A percentile compares a stretch with the other conserved stretches of the same genome.
phyloP scores from a whole-genome alignment of 2,329 filamentous ascomycete species.

The Pyricularia sp. region DNA sequence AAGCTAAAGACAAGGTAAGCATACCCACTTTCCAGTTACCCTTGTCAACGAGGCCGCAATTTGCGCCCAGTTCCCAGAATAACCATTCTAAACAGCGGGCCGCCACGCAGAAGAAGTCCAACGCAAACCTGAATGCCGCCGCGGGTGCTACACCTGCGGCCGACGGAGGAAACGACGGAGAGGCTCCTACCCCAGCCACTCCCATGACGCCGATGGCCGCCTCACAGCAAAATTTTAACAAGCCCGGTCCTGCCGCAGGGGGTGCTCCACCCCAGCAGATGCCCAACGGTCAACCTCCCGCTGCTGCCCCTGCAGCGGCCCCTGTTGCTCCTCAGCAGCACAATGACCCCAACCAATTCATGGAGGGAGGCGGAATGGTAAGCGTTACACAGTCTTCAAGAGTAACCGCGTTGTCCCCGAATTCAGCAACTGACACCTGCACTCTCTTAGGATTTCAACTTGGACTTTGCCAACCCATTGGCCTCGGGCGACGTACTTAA shows the following conservation, averaged over 20 bases:
- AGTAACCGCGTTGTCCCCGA: background rate
- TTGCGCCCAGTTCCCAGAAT: constrained; percentile 8
- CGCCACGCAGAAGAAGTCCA: constrained; percentile 55
- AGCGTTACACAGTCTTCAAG: constrained; percentile 12
- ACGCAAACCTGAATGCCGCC: constrained; percentile 37
- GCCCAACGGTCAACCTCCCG: constrained; percentile 33
- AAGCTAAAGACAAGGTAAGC: constrained; percentile 59
- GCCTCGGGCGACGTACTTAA: constrained; percentile 48
- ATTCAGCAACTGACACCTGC: constrained; percentile 1
- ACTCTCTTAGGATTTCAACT: constrained; percentile 29
- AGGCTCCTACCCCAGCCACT: constrained; percentile 51
- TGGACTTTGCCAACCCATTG: constrained; percentile 48
- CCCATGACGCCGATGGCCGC: constrained; percentile 51
- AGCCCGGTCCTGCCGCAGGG: constrained; percentile 20
- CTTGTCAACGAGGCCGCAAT: background rate
- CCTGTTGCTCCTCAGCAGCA: constrained; percentile 34
- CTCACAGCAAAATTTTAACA: constrained; percentile 36
- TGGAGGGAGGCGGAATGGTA: constrained; percentile 37
- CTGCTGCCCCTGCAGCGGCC: constrained; percentile 31
- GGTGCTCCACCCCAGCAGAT: constrained; percentile 18
- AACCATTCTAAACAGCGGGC: constrained; percentile 24
- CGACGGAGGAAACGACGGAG: constrained; percentile 45
- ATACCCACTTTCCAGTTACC: background rate
- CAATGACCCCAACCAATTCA: constrained; percentile 39
- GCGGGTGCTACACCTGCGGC: constrained; percentile 46